phyloP scores from a whole-genome alignment of 1,284 basidiomycete species.

The Papiliotrema laurentii region DNA sequence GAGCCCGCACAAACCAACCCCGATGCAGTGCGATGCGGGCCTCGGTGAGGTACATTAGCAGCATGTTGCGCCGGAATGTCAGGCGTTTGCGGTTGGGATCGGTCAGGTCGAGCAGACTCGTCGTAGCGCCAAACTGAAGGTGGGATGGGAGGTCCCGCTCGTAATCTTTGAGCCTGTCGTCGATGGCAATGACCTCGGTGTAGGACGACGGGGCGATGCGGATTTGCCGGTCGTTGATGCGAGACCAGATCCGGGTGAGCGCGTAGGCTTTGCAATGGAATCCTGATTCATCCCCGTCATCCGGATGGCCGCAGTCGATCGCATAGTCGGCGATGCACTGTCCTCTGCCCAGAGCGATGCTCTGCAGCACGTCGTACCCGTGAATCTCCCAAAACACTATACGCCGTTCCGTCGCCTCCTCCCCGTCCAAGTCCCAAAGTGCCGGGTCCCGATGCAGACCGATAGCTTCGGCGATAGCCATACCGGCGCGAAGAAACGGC shows the following conservation, averaged over 20 bases:
- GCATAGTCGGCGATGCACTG: constrained; percentile 8
- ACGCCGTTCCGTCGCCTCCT: constrained; percentile 18
- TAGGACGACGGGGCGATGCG: constrained; percentile 13
- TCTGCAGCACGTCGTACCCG: constrained; percentile 22
- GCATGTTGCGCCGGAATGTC: constrained; percentile 13
- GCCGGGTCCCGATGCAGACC: constrained; percentile 24
- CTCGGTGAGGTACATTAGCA: constrained; percentile 16
- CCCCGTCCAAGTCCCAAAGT: constrained; percentile 21
- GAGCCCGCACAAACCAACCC: constrained; percentile 5
- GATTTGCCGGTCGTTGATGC: constrained; percentile 17
- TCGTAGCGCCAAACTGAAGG: constrained; percentile 6
- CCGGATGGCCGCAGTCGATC: constrained; percentile 10
- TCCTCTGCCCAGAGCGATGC: constrained; percentile 8
- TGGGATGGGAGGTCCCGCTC: constrained; percentile 16
- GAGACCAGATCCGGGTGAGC: constrained; percentile 14
- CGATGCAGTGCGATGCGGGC: constrained; percentile 11
- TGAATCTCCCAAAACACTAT: constrained; percentile 26
- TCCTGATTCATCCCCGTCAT: constrained; percentile 3
- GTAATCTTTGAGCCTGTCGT: constrained; percentile 9
- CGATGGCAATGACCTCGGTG: constrained; percentile 12
- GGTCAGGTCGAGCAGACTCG: constrained; percentile 13
- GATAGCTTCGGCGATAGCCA: constrained; percentile 14
- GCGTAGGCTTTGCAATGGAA: constrained; percentile 13
- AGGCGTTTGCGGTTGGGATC: constrained; percentile 6
- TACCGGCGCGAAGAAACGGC: constrained; percentile 25